Percentiles rank a stretch among this genome's conserved stretches.
Evolutionary conservation across 345 rosid genomes (phyloP).

Genomic region (Noccaea caerulescens): DNA sequence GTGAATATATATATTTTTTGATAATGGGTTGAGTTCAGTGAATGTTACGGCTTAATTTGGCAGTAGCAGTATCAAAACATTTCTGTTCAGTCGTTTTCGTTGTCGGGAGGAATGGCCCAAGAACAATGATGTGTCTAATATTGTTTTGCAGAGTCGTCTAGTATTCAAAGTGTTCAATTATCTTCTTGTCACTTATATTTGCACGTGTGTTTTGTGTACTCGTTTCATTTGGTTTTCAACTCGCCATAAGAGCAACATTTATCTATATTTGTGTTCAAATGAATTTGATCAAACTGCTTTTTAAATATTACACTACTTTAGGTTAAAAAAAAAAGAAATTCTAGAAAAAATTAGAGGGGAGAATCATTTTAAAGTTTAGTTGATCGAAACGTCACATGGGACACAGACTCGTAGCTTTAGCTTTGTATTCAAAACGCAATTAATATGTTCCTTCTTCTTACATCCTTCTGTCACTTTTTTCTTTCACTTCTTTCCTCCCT

Average conservation of each 20-base stretch:
- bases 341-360: not conserved
- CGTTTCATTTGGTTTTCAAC: constrained; percentile 1
- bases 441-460: constrained; percentile 31
- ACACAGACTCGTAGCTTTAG: constrained; percentile 22
- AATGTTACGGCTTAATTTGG: constrained; percentile 29
- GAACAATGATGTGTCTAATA: constrained; percentile 28
- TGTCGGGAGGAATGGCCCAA: constrained; percentile 33
- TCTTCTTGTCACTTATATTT: constrained; percentile 25
- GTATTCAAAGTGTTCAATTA: constrained; percentile 31
- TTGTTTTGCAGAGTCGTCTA: constrained; percentile 15
- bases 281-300: too few species aligned
- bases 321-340: too few species aligned
- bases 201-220: constrained; percentile 30
- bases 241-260: not conserved
- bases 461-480: constrained; percentile 21
- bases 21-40: constrained; percentile 12
- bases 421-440: constrained; percentile 34
- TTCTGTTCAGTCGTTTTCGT: constrained; percentile 37
- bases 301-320: too few species aligned
- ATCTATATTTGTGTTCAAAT: not conserved
- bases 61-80: constrained; percentile 13
- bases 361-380: not conserved
- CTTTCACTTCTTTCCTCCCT: constrained; percentile 15
- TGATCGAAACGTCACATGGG: constrained; percentile 19
- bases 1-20: too few species aligned